Evolutionary conservation across 257 asterid genomes (phyloP).

Genomic region (Capsicum baccatum): DNA sequence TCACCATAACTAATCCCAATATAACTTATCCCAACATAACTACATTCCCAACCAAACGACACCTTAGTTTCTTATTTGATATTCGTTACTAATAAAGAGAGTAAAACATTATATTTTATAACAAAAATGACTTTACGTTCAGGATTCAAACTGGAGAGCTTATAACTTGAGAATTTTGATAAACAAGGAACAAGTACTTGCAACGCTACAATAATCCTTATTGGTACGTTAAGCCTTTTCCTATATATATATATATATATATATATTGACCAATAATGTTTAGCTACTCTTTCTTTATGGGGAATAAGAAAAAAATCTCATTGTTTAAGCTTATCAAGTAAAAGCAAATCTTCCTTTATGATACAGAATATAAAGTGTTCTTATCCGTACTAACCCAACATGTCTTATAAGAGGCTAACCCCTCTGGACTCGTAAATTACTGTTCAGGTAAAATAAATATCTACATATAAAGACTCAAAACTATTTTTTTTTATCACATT

Average conservation of each 20-base stretch:
- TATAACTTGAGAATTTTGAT: no score
- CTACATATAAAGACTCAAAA: neutral
- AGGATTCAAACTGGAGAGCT: no score
- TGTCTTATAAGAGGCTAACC: neutral
- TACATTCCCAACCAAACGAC: no score
- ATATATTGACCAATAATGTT: neutral
- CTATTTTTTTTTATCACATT: no score
- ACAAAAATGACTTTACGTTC: no score
- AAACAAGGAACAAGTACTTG: neutral
- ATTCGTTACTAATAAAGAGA: no score
- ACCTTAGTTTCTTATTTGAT: no score
- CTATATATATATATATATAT: neutral
- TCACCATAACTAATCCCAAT: no score
- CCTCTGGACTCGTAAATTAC: neutral
- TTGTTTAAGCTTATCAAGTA: slow-evolving; percentile 14
- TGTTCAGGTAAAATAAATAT: neutral
- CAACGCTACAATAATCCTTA: neutral
- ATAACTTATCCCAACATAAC: no score
- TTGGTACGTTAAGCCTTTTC: neutral
- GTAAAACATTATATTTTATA: no score
- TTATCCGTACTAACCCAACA: neutral
- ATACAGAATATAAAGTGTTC: neutral
- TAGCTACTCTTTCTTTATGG: neutral
- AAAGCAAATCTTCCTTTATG: neutral
- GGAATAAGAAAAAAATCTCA: neutral